Evolutionary conservation across 2,329 filamentous ascomycete genomes (phyloP), one percentile per base, ranked within the genome.

Genomic region (Pestalotiopsis sp.): DNA sequence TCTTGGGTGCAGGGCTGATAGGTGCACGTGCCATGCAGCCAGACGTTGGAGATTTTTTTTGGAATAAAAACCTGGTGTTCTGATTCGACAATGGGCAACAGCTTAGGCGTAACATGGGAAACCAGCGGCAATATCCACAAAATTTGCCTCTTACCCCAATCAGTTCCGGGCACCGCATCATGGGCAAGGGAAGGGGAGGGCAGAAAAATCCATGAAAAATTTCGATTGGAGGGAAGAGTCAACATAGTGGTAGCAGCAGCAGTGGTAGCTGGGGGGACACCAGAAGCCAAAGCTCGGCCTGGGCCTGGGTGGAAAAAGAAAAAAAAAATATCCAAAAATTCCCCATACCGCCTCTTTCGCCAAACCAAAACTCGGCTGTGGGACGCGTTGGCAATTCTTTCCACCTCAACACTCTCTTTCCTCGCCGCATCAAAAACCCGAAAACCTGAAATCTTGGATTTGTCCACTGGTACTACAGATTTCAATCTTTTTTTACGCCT

Each of bases 291-390:
- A 36, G n/a, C 45, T 66, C 49, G 12, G 45, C 23, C 56, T 61
- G 59, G 59, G 38, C 59, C 59, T 38, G 59, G n/a, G 20, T n/a
- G 20, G 9, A 62, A 61, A 38, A 62, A 38, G 12, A 13, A 52
- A 52, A 52, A 52, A 38, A 39, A 45, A 52, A 20, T 11, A 65
- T 17, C 25, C 13, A 61, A 62, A 62, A 38, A 62, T 36, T 31
- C 41, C 65, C 52, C 65, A 67, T 67, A 67, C 65, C 65, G 65
- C 65, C 23, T 66, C 56, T 67, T 31, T 67, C 31, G 59, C 59
- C 45, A 62, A 39, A 62, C 52, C 49, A 45, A 67, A 67, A 52
- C 23, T 57, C 58, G 52, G 61, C 49, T 62, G 31, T 67, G 52
- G 59, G 41, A 59, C 45, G 64, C 64, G 49, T 59, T 66, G 64